Evolutionary conservation across 805 yeast genomes (phyloP).

Genomic region (Debaryomyces prosopidis): DNA sequence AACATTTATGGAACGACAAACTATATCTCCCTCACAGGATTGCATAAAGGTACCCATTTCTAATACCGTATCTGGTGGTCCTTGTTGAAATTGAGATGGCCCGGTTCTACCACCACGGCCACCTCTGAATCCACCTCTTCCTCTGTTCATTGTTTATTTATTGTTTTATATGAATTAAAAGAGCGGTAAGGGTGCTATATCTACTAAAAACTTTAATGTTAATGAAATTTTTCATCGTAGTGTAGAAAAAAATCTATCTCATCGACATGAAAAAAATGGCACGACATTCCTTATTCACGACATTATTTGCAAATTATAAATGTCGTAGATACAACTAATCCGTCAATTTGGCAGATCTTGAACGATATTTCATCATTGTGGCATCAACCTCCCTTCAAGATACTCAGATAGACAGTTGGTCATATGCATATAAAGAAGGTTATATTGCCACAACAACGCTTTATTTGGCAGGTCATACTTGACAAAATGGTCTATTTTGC

Average conservation of each 20-base stretch:
- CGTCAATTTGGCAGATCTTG: too few species aligned
- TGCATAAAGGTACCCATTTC: constrained; percentile 95
- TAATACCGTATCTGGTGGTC: constrained; percentile 93
- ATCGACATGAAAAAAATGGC: constrained; percentile 7
- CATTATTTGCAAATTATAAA: not conserved
- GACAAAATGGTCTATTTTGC: too few species aligned
- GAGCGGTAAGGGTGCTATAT: not conserved
- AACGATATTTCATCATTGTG: too few species aligned
- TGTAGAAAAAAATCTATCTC: constrained; percentile 10
- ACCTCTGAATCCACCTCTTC: constrained; percentile 69
- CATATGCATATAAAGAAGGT: too few species aligned
- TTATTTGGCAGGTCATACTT: too few species aligned
- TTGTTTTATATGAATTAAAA: not conserved
- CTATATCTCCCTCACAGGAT: constrained; percentile 95
- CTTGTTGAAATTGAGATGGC: constrained; percentile 70
- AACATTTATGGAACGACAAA: constrained; percentile 90
- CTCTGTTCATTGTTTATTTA: constrained; percentile 56
- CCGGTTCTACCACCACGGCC: constrained; percentile 72
- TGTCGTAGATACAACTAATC: too few species aligned
- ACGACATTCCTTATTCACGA: constrained; percentile 6
- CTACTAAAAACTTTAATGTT: not conserved
- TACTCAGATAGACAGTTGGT: too few species aligned
- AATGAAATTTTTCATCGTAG: constrained; percentile 7
- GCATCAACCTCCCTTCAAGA: too few species aligned
- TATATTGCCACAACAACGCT: too few species aligned